Evolutionary conservation across 805 yeast genomes (phyloP).

Genomic region (Candida alai): DNA sequence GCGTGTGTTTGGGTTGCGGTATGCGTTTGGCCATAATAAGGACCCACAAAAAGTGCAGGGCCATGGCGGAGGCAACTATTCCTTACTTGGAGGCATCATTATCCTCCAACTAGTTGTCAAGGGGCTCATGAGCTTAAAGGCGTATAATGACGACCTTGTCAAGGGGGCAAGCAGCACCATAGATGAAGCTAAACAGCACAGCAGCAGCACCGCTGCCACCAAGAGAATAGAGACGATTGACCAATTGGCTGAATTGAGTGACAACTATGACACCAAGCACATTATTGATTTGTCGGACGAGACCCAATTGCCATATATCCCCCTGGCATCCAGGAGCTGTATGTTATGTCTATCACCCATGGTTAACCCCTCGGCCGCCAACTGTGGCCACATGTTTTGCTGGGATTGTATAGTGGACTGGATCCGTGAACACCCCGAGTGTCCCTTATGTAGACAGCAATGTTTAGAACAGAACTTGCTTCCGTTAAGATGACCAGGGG

Average conservation of each 20-base stretch:
- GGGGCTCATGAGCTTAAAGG: conserved; percentile 29
- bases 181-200: conserved; percentile 13
- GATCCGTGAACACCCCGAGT: conserved; percentile 83
- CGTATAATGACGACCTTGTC: conserved; percentile 15
- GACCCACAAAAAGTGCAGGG: conserved; percentile 34
- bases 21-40: conserved; percentile 66
- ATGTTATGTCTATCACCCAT: conserved; percentile 79
- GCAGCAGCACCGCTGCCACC: conserved; percentile 4
- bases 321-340: conserved; percentile 68
- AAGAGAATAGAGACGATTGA: conserved; percentile 8
- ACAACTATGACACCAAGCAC: conserved; percentile 12
- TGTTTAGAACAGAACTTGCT: conserved; percentile 61
- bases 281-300: conserved; percentile 56
- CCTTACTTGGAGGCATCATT: conserved; percentile 64
- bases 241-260: conserved; percentile 9
- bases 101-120: conserved; percentile 51
- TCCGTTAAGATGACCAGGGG: conserved; percentile 48
- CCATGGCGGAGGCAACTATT: conserved; percentile 59
- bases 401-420: conserved; percentile 90
- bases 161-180: conserved; percentile 5
- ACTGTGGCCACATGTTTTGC: conserved; percentile 91
- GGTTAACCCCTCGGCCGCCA: conserved; percentile 79
- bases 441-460: conserved; percentile 84
- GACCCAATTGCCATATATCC: conserved; percentile 58
- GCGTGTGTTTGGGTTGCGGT: conserved; percentile 74